Base-by-base conservation (phyloP, 140 eudicot genomes). In the Ambrosia hybrid region DNA sequence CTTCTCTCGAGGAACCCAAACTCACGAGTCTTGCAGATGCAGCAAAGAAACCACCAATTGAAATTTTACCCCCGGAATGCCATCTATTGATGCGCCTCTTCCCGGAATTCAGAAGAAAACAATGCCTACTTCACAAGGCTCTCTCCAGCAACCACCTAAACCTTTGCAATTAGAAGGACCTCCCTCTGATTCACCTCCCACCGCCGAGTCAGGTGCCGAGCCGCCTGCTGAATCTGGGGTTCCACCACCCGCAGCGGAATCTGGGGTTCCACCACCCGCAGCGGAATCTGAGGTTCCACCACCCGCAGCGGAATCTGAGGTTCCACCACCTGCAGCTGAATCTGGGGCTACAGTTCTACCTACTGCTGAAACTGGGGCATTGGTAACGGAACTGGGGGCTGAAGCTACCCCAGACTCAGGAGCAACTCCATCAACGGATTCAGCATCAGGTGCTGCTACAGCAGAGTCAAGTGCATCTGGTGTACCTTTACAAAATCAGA, bases 11-110 rank as follows among this genome's bases (percentile, higher is more conserved):
- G 82, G 97, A 86, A 53, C 96, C 97, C 41, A 88, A 86, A 77
- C 88, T 94, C 80, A 91, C 99, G 3, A 94, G 96, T 81, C 87
- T 90, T 63, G 94, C 92, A 37, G 99, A 90, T 53, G 96, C 97
- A 6, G 96, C 79, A 49, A 90, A 90, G 80, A 94, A 94, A 71
- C 95, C 96, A 11, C 92, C 97, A 36, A 90, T 94, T 21, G 97
- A 94, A 75, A 94, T 94, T 53, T 86, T 94, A 49, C 99, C 99
- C 99, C 99, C 2, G 99, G 99, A 60, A 90, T 94, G 96, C 89
- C 91, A 12, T 85, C 99, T 72, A 71, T 94, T 36, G 85, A 91
- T 71, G 96, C 92, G 16, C 96, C 96, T 6, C 90, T 86, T 72
- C 95, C 97, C 5, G 83, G 83, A 49, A 86, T 80, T 72, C 94